Conservation (phyloP, 176 grass and related monocot genomes). For the Bromus sterilis region DNA sequence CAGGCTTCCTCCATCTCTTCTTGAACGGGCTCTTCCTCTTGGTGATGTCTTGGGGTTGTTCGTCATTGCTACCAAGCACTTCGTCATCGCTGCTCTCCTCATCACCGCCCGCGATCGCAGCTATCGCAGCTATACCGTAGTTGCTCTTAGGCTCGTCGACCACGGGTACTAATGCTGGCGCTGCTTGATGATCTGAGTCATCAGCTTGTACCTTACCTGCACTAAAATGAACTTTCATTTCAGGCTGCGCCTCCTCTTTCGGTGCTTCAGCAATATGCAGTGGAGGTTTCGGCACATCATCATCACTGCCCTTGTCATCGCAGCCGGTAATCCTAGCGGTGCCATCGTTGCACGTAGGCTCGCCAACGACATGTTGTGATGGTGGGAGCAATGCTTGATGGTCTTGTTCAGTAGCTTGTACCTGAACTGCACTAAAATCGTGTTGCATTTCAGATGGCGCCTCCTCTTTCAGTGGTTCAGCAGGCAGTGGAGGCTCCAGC, state of each 20-base stretch:
- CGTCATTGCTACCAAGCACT: background rate
- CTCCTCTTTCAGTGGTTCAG: background rate
- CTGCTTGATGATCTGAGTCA: background rate
- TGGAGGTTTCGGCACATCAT: background rate
- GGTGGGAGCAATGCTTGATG: background rate
- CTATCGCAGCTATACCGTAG: background rate
- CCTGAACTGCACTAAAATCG: background rate
- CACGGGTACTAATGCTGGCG: background rate
- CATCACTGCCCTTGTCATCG: conserved; percentile 25
- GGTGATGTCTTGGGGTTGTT: background rate
- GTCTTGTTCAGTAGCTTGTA: background rate
- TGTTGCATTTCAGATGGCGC: background rate
- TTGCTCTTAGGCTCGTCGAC: background rate
- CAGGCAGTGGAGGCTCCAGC: background rate
- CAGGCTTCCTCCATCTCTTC: conserved; percentile 34
- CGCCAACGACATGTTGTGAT: background rate
- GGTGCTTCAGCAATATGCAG: background rate
- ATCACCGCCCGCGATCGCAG: conserved; percentile 1
- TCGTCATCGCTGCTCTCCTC: background rate
- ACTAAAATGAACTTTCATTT: background rate
- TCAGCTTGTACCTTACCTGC: background rate
- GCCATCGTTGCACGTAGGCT: background rate
- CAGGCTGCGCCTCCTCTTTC: background rate
- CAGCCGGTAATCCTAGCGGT: background rate
- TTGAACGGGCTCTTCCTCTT: background rate